These are phyloP conservation scores for Calocybe gambosa DNA, from an alignment of 1,284 basidiomycete genomes.

Conservation along the genomic window DNA sequence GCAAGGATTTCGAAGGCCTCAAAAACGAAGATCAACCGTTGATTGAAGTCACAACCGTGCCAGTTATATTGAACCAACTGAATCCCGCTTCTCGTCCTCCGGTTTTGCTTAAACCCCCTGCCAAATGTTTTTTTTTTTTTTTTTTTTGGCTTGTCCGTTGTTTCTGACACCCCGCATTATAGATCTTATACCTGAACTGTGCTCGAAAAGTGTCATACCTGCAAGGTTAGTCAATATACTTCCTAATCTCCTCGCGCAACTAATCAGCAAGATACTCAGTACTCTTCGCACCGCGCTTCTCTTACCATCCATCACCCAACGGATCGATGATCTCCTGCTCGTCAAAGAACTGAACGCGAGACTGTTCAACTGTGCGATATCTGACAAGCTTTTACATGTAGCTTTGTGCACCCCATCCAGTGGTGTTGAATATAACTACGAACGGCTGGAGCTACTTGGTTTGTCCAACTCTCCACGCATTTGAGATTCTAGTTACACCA, in stretches of 20 bases:
- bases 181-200: constrained; percentile 78
- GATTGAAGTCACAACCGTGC: constrained; percentile 55
- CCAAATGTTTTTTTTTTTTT: constrained; percentile 43
- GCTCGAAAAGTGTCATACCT: constrained; percentile 63
- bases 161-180: neutral
- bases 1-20: constrained; percentile 57
- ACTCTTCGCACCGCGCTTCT: constrained; percentile 59
- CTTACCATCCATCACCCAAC: constrained; percentile 64
- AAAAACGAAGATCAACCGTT: constrained; percentile 62
- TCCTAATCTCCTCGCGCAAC: constrained; percentile 7
- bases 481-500: neutral
- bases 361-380: constrained; percentile 55
- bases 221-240: constrained; percentile 47
- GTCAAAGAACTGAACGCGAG: constrained; percentile 72
- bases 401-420: constrained; percentile 67
- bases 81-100: constrained; percentile 37
- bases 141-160: neutral
- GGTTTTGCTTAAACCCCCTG: constrained; percentile 32
- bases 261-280: constrained; percentile 29
- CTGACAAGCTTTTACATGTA: constrained; percentile 52
- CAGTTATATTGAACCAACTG: constrained; percentile 48
- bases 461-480: constrained; percentile 11
- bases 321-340: constrained; percentile 66
- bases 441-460: constrained; percentile 78
- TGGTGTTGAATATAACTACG: constrained; percentile 65